Evolutionary conservation across 164 flowering plant species (phyloP), one percentile per base, ranked within the genome.

Genomic region (Aristolochia contorta): DNA sequence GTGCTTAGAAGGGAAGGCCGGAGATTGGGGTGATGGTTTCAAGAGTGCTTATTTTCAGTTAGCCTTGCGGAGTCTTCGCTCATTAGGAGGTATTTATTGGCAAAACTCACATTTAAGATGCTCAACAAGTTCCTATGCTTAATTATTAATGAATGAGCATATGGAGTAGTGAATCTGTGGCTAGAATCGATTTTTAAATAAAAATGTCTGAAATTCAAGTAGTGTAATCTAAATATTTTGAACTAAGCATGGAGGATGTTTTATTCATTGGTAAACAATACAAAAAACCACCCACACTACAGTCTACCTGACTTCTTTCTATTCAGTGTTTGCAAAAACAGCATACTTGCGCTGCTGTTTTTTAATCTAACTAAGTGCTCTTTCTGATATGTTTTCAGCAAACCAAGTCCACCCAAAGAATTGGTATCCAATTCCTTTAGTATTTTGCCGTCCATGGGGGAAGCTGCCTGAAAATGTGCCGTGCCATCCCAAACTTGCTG

Each of bases 11-110:
- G 99, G 99, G 57, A 93, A 93, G 73, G 99, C 99, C 64, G 99
- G 99, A 54, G 97, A 93, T 71, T 93, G 99, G 99, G 99, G 99
- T 15, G 99, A 93, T 71, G 99, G 99, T 57, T 86, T 93, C 75
- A 93, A 93, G 70, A 93, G 99, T 84, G 99, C 99, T 37, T 93
- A 93, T 74, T 90, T 90, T 78, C 99, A 90, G 56, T 78, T 93
- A 54, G 99, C 99, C 30, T 89, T 93, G 47, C 89, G 96, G 46
- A 93, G 99, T 79, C 89, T 93, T 54, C 91, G 99, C 55, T 93
- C 97, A 41, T 74, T 93, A 19, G 99, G 97, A 80, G 97, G 99
- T 93, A 68, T 41, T 72, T 69, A n/a, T 71, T 18, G n/a, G 10
- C 16, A 3, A 54, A 21, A 21, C 22, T 48, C 50, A 46, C 2